These are phyloP conservation scores for Aspergillus sp. DNA, from an alignment of 2,329 filamentous ascomycete genomes.

Conservation along the genomic window DNA sequence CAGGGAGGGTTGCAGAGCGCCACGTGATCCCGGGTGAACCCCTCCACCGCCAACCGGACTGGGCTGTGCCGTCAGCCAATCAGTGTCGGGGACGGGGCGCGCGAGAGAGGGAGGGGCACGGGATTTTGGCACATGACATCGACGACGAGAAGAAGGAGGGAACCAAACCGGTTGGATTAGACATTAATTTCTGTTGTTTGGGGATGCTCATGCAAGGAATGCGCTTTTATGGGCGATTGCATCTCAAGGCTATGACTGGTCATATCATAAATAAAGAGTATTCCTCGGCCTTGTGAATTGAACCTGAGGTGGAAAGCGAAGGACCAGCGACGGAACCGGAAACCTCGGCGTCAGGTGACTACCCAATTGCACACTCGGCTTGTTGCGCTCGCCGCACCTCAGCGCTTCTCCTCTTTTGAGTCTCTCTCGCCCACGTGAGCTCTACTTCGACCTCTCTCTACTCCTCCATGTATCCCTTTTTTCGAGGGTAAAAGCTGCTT, in stretches of 20 bases:
- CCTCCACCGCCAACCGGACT: conserved; percentile 21
- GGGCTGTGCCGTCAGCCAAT: conserved; percentile 27
- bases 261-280: conserved; percentile 4
- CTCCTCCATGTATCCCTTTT: conserved; percentile 30
- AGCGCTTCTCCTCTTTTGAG: conserved; percentile 23
- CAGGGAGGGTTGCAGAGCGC: conserved; percentile 13
- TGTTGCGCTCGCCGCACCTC: conserved; percentile 19
- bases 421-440: conserved; percentile 42
- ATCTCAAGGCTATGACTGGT: not conserved
- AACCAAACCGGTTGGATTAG: conserved; percentile 16
- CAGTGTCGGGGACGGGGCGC: conserved; percentile 10
- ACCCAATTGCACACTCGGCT: conserved; percentile 26
- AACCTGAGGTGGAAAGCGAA: not conserved
- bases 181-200: not conserved
- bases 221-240: not conserved
- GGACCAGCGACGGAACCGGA: not conserved
- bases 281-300: not conserved
- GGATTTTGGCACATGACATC: conserved; percentile 41
- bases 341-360: conserved; percentile 33
- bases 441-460: conserved; percentile 26
- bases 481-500: conserved; percentile 26
- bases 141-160: conserved; percentile 17
- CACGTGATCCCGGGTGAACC: conserved; percentile 32
- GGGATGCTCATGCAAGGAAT: conserved; percentile 6
- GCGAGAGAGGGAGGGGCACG: conserved; percentile 35